Base-by-base conservation (phyloP, 192 early-diverging fungal species). In the Backusella psychrophila region DNA sequence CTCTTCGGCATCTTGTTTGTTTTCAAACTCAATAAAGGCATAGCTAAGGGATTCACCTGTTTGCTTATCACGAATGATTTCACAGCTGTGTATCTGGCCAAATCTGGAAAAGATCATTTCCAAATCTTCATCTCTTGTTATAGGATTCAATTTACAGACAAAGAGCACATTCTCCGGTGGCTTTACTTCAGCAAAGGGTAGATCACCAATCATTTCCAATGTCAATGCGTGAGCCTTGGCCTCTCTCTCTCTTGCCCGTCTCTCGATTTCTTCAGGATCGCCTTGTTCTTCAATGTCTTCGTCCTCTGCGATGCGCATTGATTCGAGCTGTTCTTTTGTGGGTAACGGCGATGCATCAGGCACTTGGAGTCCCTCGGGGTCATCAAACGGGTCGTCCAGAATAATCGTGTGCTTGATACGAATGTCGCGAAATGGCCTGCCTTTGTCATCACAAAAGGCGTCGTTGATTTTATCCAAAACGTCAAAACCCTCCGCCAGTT, bases 111-210 rank as follows among this genome's bases (percentile, higher is more conserved):
- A 99, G 53, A 99, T 97, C 38, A 95, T 82, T 75, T 94, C 89
- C 81, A 99, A 80, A 84, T 99, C 96, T 75, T 96, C 95, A 71
- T 96, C 95, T 39, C 90, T 73, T 0, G 97, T 99, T 0, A 94
- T 87, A 0, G 95, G 93, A 78, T 99, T 97, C 53, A 98, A 87
- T 74, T 96, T 94, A 69, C 97, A 98, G 2, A 99, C 96, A 87
- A 99, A 99, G 2, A 99, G 75, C 2, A 99, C 91, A 81, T 97
- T 97, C 74, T 99, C 98, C 7, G 97, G 96, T 5, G 98, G 98
- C 75, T 95, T 95, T 44, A 99, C 92, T 71, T 99, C 97, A 23
- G 97, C 97, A 84, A 94, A 96, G 8, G 97, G 97, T 14, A 99
- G 81, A 78, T 99, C 97, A 3, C 97, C 97, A 7, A 99, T 90